Evolutionary conservation across 139 green algal species (phyloP).

Genomic region (Volvox reticuliferus): DNA sequence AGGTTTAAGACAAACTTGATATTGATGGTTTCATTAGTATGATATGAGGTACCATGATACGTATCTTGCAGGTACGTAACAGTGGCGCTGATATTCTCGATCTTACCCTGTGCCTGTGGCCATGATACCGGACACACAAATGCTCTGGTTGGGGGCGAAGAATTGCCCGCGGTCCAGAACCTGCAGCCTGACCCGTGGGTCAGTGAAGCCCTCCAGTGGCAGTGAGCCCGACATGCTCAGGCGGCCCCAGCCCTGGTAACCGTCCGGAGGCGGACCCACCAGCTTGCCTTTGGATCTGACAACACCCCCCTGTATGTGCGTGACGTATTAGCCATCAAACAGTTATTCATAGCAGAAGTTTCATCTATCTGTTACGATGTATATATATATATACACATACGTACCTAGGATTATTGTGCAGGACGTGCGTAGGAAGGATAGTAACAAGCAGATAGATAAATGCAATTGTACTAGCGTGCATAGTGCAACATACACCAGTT

Average conservation of each 20-base stretch:
- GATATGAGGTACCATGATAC: background rate
- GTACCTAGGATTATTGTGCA: too few relatives aligned
- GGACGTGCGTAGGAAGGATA: too few relatives aligned
- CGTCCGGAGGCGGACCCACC: constrained; percentile 10
- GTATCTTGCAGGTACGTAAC: too few relatives aligned
- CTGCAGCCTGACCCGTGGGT: constrained; percentile 21
- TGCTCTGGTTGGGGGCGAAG: background rate
- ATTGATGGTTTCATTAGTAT: too few relatives aligned
- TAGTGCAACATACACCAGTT: too few relatives aligned
- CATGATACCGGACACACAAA: constrained; percentile 50
- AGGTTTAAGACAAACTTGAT: too few relatives aligned
- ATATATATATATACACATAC: background rate
- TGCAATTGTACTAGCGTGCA: too few relatives aligned
- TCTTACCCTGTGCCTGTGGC: constrained; percentile 61
- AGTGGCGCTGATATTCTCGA: background rate
- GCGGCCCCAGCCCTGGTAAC: constrained; percentile 45
- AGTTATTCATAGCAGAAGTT: too few relatives aligned
- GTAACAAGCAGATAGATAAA: too few relatives aligned
- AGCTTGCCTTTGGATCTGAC: background rate
- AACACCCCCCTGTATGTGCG: background rate
- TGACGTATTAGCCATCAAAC: too few relatives aligned
- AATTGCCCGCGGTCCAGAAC: constrained; percentile 1
- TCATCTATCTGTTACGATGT: background rate
- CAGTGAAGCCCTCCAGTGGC: constrained; percentile 56
- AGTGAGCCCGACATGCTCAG: constrained; percentile 30